phyloP scores from a whole-genome alignment of 2,329 filamentous ascomycete genomes.

The Fusarium redolens region DNA sequence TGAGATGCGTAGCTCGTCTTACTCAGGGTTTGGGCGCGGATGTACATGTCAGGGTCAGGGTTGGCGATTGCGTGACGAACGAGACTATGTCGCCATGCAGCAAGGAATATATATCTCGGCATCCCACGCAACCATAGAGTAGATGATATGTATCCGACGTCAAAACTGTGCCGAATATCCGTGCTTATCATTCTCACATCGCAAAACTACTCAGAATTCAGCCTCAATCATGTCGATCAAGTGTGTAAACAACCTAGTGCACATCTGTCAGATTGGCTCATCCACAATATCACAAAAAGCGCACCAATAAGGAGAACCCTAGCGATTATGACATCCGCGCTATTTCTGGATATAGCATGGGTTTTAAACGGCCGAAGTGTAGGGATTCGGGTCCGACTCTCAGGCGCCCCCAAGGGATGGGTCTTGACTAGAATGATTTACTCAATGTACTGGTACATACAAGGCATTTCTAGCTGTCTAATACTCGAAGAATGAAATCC shows the following conservation, averaged over 20 bases:
- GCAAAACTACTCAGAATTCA: not conserved
- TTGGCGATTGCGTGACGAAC: not conserved
- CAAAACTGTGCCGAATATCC: not conserved
- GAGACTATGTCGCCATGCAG: not conserved
- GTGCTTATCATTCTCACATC: not conserved
- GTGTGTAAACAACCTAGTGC: not conserved
- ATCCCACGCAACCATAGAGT: not conserved
- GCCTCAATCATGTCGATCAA: not conserved
- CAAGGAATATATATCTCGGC: not conserved
- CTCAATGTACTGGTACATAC: not conserved
- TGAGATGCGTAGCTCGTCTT: not conserved
- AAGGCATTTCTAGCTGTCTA: fast-evolving
- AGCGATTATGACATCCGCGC: not conserved
- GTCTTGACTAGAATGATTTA: not conserved
- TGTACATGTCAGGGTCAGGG: not conserved
- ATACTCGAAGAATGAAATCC: not conserved
- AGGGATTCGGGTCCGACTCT: not conserved
- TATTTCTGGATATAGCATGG: not conserved
- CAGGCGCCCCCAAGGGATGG: not conserved
- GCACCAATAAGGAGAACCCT: not conserved
- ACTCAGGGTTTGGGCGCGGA: not conserved
- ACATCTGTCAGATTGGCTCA: not conserved
- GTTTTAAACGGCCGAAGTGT: not conserved
- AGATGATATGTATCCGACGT: not conserved
- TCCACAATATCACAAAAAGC: not conserved